These are phyloP conservation scores for Aureobasidium namibiae DNA, from an alignment of 2,329 filamentous ascomycete genomes.

Conservation along the genomic window DNA sequence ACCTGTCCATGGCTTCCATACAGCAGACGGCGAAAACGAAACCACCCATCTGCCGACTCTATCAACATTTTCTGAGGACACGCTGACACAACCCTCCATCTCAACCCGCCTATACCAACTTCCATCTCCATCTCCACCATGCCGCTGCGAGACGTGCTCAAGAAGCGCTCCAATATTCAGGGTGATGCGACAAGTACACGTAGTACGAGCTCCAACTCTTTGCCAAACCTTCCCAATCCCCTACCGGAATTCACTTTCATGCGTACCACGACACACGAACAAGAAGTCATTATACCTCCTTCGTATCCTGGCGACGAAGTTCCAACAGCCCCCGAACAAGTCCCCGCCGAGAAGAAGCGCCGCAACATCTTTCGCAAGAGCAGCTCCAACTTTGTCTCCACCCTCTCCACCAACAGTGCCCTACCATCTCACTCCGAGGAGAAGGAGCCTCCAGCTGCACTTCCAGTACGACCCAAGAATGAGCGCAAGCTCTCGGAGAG, in stretches of 20 bases:
- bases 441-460: neutral
- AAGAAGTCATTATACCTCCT: slow-evolving; percentile 71
- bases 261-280: slow-evolving; percentile 70
- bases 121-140: neutral
- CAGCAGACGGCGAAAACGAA: neutral
- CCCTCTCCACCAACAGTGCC: neutral
- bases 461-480: slow-evolving; percentile 21
- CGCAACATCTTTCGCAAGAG: slow-evolving; percentile 12
- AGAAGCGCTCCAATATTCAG: slow-evolving; percentile 14
- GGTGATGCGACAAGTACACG: slow-evolving; percentile 1
- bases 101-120: neutral
- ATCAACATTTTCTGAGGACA: neutral
- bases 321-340: neutral
- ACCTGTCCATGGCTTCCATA: neutral
- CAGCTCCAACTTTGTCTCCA: neutral
- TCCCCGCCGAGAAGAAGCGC: slow-evolving; percentile 4
- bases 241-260: slow-evolving; percentile 70
- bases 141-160: slow-evolving; percentile 21
- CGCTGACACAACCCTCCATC: neutral
- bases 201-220: neutral
- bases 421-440: neutral
- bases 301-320: slow-evolving; percentile 37
- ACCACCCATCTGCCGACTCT: neutral
- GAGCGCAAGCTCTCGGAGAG: slow-evolving; percentile 55
- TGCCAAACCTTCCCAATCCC: neutral